These are phyloP conservation scores for Cutaneotrichosporon cyanovorans DNA, from an alignment of 1,284 basidiomycete genomes.

Conservation along the genomic window DNA sequence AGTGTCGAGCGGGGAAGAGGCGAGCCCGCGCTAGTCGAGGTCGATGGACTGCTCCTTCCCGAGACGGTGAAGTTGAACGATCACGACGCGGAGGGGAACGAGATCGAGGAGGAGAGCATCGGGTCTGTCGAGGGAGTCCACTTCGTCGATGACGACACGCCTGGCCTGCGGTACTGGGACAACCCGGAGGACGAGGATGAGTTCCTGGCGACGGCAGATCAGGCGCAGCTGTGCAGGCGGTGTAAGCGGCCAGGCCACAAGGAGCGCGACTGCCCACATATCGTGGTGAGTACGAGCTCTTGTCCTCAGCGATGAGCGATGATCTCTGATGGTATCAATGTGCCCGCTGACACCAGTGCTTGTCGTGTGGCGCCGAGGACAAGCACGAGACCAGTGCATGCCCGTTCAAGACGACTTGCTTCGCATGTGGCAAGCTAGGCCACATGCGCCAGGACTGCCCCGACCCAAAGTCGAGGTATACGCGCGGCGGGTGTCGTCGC, in stretches of 20 bases:
- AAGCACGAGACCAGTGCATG: slow-evolving; percentile 76
- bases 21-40: background rate
- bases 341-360: slow-evolving; percentile 55
- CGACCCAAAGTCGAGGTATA: slow-evolving; percentile 50
- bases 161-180: slow-evolving; percentile 37
- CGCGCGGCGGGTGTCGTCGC: slow-evolving; percentile 57
- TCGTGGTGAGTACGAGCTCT: slow-evolving; percentile 24
- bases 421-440: slow-evolving; percentile 75
- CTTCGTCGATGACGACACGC: slow-evolving; percentile 32
- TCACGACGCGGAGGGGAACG: slow-evolving; percentile 11
- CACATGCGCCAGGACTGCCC: slow-evolving; percentile 75
- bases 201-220: slow-evolving; percentile 38
- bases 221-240: slow-evolving; percentile 33
- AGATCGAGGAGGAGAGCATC: slow-evolving; percentile 1
- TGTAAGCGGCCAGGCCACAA: slow-evolving; percentile 40
- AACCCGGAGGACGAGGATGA: slow-evolving; percentile 25
- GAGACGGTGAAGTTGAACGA: slow-evolving; percentile 23
- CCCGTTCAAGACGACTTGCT: slow-evolving; percentile 77
- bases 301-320: no score
- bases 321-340: no score
- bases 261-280: slow-evolving; percentile 29
- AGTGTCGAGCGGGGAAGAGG: no score
- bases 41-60: slow-evolving; percentile 19
- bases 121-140: slow-evolving; percentile 27
- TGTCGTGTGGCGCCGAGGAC: slow-evolving; percentile 77